A percentile compares a stretch with the other conserved stretches of the same genome.
These are phyloP conservation scores for Populus tremula DNA, from an alignment of 345 rosid species.

Conservation along the genomic window DNA sequence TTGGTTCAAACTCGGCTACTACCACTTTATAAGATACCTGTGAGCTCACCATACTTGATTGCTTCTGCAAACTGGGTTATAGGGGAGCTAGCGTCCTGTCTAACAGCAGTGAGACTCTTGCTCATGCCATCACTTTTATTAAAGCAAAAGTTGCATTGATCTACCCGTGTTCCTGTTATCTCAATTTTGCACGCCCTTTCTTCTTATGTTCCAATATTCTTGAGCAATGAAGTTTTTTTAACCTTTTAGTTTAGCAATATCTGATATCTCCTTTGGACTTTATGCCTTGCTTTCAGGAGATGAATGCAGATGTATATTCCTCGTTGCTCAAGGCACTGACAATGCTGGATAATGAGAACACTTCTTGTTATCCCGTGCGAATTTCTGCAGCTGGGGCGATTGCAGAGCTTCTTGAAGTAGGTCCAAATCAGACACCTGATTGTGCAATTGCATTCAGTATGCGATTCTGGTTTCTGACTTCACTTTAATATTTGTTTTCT, in stretches of 20 bases:
- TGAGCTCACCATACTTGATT: slow-evolving; percentile 60
- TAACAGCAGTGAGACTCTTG: slow-evolving; percentile 55
- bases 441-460: slow-evolving; percentile 8
- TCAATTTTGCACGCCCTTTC: slow-evolving; percentile 4
- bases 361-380: slow-evolving; percentile 72
- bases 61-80: slow-evolving; percentile 85
- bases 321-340: slow-evolving; percentile 70
- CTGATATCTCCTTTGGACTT: slow-evolving; percentile 1
- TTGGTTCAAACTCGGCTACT: slow-evolving; percentile 56
- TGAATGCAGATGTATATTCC: slow-evolving; percentile 63
- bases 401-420: slow-evolving; percentile 65
- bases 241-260: neutral
- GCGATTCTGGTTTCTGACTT: slow-evolving; percentile 18
- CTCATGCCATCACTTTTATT: slow-evolving; percentile 10
- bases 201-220: slow-evolving; percentile 7
- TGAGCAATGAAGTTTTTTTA: neutral
- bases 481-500: slow-evolving; percentile 16
- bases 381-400: slow-evolving; percentile 81
- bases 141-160: slow-evolving; percentile 3
- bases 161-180: neutral
- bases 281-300: slow-evolving; percentile 47
- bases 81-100: slow-evolving; percentile 76
- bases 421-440: slow-evolving; percentile 14
- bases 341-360: slow-evolving; percentile 51
- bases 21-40: slow-evolving; percentile 52